A percentile compares a stretch with the other conserved stretches of the same genome.
Evolutionary conservation across 2,329 filamentous ascomycete species (phyloP).

Genomic region (Alternaria triticina): DNA sequence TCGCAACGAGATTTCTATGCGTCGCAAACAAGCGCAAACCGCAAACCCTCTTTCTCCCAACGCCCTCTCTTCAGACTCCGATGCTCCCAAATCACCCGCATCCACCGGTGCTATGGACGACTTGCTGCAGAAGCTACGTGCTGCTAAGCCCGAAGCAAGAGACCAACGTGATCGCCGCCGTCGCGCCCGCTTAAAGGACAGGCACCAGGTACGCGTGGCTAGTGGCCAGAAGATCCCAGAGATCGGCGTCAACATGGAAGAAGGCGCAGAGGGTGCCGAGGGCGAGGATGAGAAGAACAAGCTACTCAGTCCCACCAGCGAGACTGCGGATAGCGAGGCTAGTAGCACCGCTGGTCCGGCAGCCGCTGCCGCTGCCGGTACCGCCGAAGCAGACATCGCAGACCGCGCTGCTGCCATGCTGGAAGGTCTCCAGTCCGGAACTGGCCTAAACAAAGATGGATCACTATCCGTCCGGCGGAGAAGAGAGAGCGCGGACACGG

Average conservation of each 20-base stretch:
- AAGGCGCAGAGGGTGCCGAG: conserved; percentile 26
- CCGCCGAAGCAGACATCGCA: conserved; percentile 70
- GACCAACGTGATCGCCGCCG: conserved; percentile 89
- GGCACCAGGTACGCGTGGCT: conserved; percentile 86
- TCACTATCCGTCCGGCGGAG: conserved; percentile 64
- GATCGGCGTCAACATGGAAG: conserved; percentile 59
- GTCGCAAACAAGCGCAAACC: conserved; percentile 67
- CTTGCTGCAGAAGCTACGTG: conserved; percentile 90
- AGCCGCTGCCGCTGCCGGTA: conserved; percentile 48
- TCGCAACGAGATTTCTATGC: conserved; percentile 90
- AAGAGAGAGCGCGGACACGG: conserved; percentile 79
- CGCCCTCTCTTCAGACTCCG: conserved; percentile 52
- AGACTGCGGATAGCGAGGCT: conserved; percentile 36
- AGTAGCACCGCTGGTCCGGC: conserved; percentile 31
- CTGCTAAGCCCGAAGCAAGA: conserved; percentile 85
- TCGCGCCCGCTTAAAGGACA: conserved; percentile 85
- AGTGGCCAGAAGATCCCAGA: conserved; percentile 90
- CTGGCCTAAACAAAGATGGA: conserved; percentile 56
- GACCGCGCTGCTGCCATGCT: conserved; percentile 83
- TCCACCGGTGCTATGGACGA: conserved; percentile 95
- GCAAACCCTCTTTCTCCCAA: conserved; percentile 63
- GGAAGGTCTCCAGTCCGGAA: conserved; percentile 75
- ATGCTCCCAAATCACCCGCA: conserved; percentile 64
- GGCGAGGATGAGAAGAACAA: conserved; percentile 51
- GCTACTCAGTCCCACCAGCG: conserved; percentile 59